Evolutionary conservation across 2,329 filamentous ascomycete species (phyloP).

Genomic region (Neopestalotiopsis sp.): DNA sequence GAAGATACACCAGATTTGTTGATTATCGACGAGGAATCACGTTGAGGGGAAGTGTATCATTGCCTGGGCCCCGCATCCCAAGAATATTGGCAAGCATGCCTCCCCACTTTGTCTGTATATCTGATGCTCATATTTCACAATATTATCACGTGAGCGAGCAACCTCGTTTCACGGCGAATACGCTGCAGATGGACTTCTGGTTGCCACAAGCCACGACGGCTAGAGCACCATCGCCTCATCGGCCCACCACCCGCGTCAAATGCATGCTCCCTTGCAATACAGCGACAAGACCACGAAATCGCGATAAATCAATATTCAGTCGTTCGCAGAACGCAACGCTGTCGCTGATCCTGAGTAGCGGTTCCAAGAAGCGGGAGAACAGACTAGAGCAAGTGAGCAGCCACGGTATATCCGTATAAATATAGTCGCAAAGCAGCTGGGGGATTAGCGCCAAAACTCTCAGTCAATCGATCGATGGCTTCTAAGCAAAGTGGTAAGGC

Average conservation of each 20-base stretch:
- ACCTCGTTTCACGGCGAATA: too few relatives aligned
- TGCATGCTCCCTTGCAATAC: not conserved
- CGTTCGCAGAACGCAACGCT: not conserved
- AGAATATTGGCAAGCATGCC: too few relatives aligned
- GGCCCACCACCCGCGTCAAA: conserved; percentile 17
- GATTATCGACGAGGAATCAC: too few relatives aligned
- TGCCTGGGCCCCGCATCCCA: too few relatives aligned
- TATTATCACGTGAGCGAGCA: too few relatives aligned
- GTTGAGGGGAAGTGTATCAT: too few relatives aligned
- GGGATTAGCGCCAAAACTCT: not conserved
- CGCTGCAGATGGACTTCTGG: too few relatives aligned
- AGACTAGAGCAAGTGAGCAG: not conserved
- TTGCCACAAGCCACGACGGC: too few relatives aligned
- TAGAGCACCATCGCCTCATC: too few relatives aligned
- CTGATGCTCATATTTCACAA: too few relatives aligned
- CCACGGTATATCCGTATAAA: not conserved
- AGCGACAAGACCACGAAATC: not conserved
- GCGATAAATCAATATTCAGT: conserved; percentile 20
- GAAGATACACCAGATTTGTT: too few relatives aligned
- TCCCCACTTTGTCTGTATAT: too few relatives aligned
- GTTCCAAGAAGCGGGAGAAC: conserved; percentile 15
- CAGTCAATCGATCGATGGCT: not conserved
- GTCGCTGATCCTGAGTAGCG: not conserved
- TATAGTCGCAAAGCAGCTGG: not conserved
- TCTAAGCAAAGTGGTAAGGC: not conserved